phyloP scores from a whole-genome alignment of 176 grass and related monocot species.

The Aegilops sharonensis region DNA sequence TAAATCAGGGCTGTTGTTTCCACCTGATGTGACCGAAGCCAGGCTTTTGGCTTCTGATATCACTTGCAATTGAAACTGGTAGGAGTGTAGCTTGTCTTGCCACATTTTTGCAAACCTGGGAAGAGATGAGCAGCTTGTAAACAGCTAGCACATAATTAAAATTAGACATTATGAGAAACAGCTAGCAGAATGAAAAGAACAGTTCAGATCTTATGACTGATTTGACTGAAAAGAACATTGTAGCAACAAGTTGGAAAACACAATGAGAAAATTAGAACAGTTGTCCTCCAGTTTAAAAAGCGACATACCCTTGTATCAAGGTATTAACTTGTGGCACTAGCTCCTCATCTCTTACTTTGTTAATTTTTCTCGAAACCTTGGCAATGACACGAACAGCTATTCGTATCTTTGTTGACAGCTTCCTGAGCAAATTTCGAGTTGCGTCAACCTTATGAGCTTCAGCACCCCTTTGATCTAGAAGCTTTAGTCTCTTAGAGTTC shows the following conservation, averaged over 20 bases:
- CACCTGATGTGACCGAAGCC: slow-evolving; percentile 35
- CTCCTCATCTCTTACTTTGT: slow-evolving; percentile 82
- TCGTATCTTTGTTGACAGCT: slow-evolving; percentile 79
- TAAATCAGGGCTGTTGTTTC: slow-evolving; percentile 25
- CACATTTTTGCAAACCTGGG: slow-evolving; percentile 86
- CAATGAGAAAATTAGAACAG: neutral
- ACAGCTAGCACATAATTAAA: neutral
- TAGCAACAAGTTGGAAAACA: neutral
- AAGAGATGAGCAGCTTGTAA: slow-evolving; percentile 12
- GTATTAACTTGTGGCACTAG: slow-evolving; percentile 61
- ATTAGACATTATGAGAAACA: neutral
- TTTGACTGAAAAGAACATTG: neutral
- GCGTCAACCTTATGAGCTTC: slow-evolving; percentile 70
- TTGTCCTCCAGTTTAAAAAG: neutral
- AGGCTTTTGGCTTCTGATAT: slow-evolving; percentile 64
- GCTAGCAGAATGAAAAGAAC: neutral
- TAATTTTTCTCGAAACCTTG: slow-evolving; percentile 80
- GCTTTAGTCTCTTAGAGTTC: slow-evolving; percentile 60
- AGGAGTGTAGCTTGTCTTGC: slow-evolving; percentile 66
- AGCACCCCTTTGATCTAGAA: slow-evolving; percentile 61
- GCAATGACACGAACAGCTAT: slow-evolving; percentile 71
- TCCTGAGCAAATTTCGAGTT: slow-evolving; percentile 57
- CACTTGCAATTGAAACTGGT: slow-evolving; percentile 58
- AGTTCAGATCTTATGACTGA: neutral
- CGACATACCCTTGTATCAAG: slow-evolving; percentile 75